A percentile compares a stretch with the other conserved stretches of the same genome.
phyloP scores from a whole-genome alignment of 73 alveolate genomes.

The Uronychia binucleata region DNA sequence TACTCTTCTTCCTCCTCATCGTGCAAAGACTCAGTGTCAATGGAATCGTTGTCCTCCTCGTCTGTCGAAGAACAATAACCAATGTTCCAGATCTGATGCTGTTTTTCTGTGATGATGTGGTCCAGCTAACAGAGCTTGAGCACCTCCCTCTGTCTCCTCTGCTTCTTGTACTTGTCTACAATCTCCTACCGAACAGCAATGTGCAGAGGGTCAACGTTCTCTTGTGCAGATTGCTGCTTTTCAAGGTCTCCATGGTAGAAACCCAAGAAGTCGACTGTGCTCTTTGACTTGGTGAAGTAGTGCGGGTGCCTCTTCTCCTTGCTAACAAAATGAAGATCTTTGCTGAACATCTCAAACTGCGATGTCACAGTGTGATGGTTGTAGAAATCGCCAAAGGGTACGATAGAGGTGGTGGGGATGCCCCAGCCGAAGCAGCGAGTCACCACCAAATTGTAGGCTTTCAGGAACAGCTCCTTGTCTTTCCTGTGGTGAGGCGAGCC shows the following conservation, averaged over 20 bases:
- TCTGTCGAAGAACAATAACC: slow-evolving; percentile 50
- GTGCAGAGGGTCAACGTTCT: not conserved
- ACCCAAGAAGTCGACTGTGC: slow-evolving; percentile 20
- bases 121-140: slow-evolving; percentile 1
- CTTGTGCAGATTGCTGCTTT: not conserved
- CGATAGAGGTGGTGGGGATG: slow-evolving; percentile 48
- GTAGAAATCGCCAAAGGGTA: slow-evolving; percentile 67
- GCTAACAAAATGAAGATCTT: slow-evolving; percentile 5
- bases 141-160: not conserved
- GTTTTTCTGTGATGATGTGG: slow-evolving; percentile 1
- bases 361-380: slow-evolving; percentile 51
- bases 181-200: not conserved
- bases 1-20: too few species aligned
- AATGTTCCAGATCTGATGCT: slow-evolving; percentile 49
- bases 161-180: slow-evolving; percentile 14
- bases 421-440: slow-evolving; percentile 67
- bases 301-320: not conserved
- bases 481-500: not conserved
- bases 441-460: slow-evolving; percentile 45
- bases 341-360: slow-evolving; percentile 42
- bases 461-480: slow-evolving; percentile 21
- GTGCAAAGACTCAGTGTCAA: slow-evolving; percentile 5
- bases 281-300: slow-evolving; percentile 32
- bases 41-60: slow-evolving; percentile 70
- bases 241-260: slow-evolving; percentile 22